phyloP scores from a whole-genome alignment of 140 eudicot genomes.

The Stevia rebaudiana region DNA sequence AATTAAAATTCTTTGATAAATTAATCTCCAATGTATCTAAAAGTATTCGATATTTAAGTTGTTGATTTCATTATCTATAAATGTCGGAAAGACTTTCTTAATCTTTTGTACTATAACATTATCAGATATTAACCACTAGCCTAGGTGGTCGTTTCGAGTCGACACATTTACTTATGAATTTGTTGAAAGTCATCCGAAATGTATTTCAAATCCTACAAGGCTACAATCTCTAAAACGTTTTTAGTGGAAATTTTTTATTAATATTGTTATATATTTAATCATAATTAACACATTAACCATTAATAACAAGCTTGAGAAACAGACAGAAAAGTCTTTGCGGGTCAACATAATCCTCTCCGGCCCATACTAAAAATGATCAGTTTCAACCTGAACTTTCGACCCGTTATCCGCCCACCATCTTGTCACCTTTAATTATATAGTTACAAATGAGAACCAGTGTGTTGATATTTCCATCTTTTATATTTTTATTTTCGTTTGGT shows the following conservation, averaged over 20 bases:
- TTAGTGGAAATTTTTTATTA: not conserved
- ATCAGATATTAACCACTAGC: not conserved
- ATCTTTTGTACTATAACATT: not conserved
- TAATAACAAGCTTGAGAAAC: not conserved
- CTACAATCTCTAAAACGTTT: not conserved
- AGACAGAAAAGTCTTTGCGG: not conserved
- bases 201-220: not conserved
- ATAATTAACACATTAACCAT: not conserved
- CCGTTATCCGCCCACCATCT: not conserved
- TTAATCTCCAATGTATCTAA: not conserved
- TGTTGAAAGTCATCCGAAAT: not conserved
- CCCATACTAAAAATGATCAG: not conserved
- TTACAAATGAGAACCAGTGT: not conserved
- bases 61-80: not conserved
- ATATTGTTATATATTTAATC: not conserved
- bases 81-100: not conserved
- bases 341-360: not conserved
- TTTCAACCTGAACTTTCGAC: not conserved
- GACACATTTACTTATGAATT: not conserved
- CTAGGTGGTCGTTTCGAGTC: not conserved
- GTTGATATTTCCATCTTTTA: not conserved
- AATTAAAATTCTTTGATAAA: not conserved
- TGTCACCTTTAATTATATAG: not conserved
- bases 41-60: not conserved
- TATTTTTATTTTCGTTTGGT: not conserved